phyloP scores from a whole-genome alignment of 768 basidiomycete species.

The Solioccasus polychromus region DNA sequence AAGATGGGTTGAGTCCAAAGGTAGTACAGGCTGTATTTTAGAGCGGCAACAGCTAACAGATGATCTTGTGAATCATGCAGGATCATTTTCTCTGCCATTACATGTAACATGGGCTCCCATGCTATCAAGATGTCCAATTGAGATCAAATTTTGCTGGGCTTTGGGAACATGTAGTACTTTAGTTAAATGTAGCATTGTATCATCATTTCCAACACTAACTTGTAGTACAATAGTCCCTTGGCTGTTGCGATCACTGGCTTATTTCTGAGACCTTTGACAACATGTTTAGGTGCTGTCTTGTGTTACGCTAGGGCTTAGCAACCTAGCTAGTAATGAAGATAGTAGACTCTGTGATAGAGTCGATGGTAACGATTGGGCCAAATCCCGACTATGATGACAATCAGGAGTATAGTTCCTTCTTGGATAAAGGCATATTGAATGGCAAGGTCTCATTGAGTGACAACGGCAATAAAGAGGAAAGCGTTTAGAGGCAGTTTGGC shows the following conservation, averaged over 20 bases:
- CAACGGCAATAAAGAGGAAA: no score
- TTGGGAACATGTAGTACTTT: neutral
- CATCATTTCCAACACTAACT: neutral
- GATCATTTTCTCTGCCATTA: neutral
- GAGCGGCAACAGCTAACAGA: neutral
- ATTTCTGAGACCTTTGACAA: neutral
- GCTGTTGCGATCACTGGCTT: neutral
- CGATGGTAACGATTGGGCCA: no score
- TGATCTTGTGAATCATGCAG: neutral
- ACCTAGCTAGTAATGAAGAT: no score
- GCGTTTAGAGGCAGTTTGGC: no score
- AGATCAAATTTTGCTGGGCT: constrained; percentile 2
- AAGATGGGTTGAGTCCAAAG: neutral
- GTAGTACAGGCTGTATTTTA: neutral
- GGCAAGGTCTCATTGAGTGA: no score
- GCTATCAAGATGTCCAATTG: neutral
- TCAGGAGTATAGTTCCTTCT: no score
- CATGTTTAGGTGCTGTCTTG: neutral
- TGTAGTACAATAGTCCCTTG: neutral
- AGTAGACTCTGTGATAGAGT: no score
- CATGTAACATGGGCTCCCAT: neutral
- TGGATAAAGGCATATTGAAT: no score
- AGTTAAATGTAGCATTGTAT: neutral
- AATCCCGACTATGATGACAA: no score
- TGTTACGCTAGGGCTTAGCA: no score